These are phyloP conservation scores for Pulveroboletus sp. DNA, from an alignment of 768 basidiomycete species.

Conservation along the genomic window DNA sequence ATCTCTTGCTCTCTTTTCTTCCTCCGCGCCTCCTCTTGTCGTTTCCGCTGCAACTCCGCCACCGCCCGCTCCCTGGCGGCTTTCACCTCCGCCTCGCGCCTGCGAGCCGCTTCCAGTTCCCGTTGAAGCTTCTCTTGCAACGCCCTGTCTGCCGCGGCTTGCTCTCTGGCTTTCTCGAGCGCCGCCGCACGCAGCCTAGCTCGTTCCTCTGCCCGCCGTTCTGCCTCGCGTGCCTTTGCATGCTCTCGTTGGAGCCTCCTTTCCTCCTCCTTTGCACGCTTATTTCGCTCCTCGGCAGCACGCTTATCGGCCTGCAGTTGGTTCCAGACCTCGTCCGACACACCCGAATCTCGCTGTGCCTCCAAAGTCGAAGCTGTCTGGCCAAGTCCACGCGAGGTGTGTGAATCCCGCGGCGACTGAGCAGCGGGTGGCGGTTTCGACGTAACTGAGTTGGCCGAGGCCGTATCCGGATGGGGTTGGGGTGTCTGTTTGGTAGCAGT, in stretches of 20 bases:
- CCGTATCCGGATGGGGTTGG: background rate
- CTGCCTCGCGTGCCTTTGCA: conserved; percentile 13
- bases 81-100: conserved; percentile 19
- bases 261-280: conserved; percentile 18
- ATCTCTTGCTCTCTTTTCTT: background rate
- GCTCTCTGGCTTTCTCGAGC: conserved; percentile 17
- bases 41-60: too few relatives aligned
- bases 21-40: background rate
- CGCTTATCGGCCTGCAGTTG: conserved; percentile 41
- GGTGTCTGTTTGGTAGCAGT: conserved; percentile 3
- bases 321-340: conserved; percentile 49
- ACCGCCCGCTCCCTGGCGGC: too few relatives aligned
- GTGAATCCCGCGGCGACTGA: conserved; percentile 1
- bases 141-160: conserved; percentile 16
- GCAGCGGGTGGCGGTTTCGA: background rate
- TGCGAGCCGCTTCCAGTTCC: conserved; percentile 24
- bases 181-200: conserved; percentile 17
- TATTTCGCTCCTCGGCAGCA: conserved; percentile 20
- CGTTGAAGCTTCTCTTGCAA: conserved; percentile 24
- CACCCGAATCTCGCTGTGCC: conserved; percentile 44
- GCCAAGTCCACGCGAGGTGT: background rate
- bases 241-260: conserved; percentile 15
- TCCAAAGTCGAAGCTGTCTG: background rate
- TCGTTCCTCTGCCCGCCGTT: conserved; percentile 24
- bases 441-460: background rate